Conservation (phyloP, 208 protist species). For the Leishmania arabica region DNA sequence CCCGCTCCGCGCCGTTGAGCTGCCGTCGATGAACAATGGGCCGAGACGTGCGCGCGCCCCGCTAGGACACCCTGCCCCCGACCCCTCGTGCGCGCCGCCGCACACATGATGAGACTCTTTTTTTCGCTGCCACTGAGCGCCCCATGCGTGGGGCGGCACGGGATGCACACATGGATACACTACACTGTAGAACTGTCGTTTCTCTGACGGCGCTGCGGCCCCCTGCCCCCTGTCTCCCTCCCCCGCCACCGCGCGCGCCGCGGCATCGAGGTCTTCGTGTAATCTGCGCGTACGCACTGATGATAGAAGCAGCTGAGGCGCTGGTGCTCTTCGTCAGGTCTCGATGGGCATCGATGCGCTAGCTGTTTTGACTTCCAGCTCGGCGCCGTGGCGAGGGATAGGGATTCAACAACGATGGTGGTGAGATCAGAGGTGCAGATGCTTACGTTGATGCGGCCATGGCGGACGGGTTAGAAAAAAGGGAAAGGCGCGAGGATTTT, state of each 20-base stretch:
- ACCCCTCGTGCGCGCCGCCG: neutral
- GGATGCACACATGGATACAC: slow-evolving; percentile 25
- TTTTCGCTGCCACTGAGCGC: slow-evolving; percentile 17
- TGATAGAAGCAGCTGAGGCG: slow-evolving; percentile 1
- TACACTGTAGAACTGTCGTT: slow-evolving; percentile 17
- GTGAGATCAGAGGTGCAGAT: too few species aligned
- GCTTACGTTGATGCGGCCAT: too few species aligned
- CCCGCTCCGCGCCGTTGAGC: slow-evolving; percentile 17
- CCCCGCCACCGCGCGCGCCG: neutral
- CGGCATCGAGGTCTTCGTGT: slow-evolving; percentile 11
- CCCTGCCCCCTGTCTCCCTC: too few species aligned
- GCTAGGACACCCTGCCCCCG: neutral
- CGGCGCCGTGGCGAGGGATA: too few species aligned
- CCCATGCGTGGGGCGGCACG: slow-evolving; percentile 7
- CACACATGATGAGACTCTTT: slow-evolving; percentile 8
- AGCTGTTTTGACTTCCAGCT: too few species aligned
- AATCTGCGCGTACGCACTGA: slow-evolving; percentile 8
- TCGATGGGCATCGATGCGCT: too few species aligned
- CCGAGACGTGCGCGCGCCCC: neutral
- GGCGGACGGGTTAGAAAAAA: too few species aligned
- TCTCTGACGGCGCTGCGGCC: slow-evolving; percentile 4
- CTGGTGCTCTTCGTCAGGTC: neutral
- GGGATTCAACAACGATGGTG: too few species aligned
- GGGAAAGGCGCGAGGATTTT: too few species aligned
- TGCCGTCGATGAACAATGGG: neutral